Evolutionary conservation across 768 basidiomycete species (phyloP), one percentile per base, ranked within the genome.

Genomic region (Podaxis carcinomalis): DNA sequence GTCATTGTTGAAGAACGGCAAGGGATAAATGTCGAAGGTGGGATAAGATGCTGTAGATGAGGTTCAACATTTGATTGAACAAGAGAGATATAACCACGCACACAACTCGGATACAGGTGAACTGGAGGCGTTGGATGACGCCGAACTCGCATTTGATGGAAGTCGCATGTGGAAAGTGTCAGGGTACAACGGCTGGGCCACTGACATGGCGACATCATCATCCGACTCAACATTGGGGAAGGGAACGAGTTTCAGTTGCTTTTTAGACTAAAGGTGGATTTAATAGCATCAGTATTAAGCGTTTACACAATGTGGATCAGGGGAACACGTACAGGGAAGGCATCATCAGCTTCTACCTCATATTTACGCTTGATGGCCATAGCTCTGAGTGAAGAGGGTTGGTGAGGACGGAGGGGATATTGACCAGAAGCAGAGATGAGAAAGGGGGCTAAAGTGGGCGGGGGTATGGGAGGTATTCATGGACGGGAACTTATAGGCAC

Each of bases 301-400:
- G 63, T 52, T 58, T 65, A 64, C 28, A 32, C 49, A 44, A 44
- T 39, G 50, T 21, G 9, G 14, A 47, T 19, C 39, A 55, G 65
- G 59, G 64, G 65, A 40, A 23, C 47, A 68, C 76, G 57, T 72
- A 86, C 86, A 63, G 77, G 80, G 57, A 73, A 77, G 63, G 77
- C 75, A 67, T 85, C 85, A 61, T 83, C 81, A 19, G 75, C 69
- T 62, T 88, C 88, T 19, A 77, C 66, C 54, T 86, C 83, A 55
- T 89, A 78, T 77, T 93, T 93, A 71, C 91, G 83, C 73, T 93
- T 93, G 69, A 90, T 64, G 44, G 85, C 78, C 89, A 91, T 92
- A 55, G 65, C 65, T 35, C 11, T 21, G 27, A 54, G 14, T 39
- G 13, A 32, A 49, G 19, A 35, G 44, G 13, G 42, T 56, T 64